phyloP scores from a whole-genome alignment of 2,329 filamentous ascomycete genomes.

The Aureobasidium melanogenum region DNA sequence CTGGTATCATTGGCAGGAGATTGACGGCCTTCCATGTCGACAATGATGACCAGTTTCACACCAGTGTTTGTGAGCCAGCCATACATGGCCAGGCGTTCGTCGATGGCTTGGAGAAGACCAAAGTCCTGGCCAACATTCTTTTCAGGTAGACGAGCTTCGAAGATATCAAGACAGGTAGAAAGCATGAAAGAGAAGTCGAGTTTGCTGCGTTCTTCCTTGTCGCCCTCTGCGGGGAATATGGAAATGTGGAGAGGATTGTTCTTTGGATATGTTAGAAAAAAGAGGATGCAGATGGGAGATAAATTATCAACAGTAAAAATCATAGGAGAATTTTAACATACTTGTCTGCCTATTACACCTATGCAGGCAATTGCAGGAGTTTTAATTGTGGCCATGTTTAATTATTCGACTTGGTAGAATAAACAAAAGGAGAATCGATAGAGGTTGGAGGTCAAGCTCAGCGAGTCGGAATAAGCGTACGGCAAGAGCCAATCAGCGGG shows the following conservation, averaged over 20 bases:
- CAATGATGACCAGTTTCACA: constrained; percentile 78
- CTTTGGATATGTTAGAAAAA: constrained; percentile 37
- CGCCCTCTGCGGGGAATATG: constrained; percentile 61
- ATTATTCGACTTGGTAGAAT: not conserved
- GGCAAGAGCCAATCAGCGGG: not conserved
- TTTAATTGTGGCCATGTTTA: constrained; percentile 28
- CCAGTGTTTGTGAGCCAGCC: constrained; percentile 96
- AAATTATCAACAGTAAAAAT: not conserved
- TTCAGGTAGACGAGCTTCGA: constrained; percentile 71
- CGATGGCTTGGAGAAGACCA: constrained; percentile 83
- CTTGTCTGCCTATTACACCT: constrained; percentile 87
- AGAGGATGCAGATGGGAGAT: not conserved
- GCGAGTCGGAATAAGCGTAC: not conserved
- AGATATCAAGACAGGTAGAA: constrained; percentile 86
- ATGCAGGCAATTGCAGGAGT: constrained; percentile 78
- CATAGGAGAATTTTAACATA: constrained; percentile 34
- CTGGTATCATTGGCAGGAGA: constrained; percentile 12
- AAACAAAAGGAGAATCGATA: constrained; percentile 2
- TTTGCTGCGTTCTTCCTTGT: constrained; percentile 55
- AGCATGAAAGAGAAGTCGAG: constrained; percentile 89
- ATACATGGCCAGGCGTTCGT: constrained; percentile 88
- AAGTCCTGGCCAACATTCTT: constrained; percentile 73
- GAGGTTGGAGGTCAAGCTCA: constrained; percentile 1
- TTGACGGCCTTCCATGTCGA: constrained; percentile 75
- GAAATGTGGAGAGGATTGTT: constrained; percentile 94